Evolutionary conservation across 306 rosid genomes (phyloP).

Genomic region (Coriaria nepalensis): DNA sequence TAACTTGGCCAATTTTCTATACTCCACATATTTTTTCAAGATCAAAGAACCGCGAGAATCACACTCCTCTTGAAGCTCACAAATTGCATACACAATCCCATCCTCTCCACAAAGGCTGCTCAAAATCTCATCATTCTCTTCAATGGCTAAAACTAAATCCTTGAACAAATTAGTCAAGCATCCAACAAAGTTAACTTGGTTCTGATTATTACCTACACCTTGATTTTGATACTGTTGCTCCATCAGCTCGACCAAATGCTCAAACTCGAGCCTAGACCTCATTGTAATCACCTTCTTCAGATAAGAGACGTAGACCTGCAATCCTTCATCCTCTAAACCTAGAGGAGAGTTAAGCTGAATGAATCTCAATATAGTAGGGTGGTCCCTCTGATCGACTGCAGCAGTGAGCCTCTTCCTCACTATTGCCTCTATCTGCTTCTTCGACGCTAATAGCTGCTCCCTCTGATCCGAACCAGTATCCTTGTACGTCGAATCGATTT

Average conservation of each 20-base stretch:
- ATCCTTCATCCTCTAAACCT: slow-evolving; percentile 76
- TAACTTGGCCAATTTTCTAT: slow-evolving; percentile 56
- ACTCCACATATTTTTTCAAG: slow-evolving; percentile 90
- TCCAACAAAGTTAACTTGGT: slow-evolving; percentile 48
- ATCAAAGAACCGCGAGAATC: slow-evolving; percentile 69
- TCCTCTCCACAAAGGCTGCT: slow-evolving; percentile 87
- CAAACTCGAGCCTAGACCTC: slow-evolving; percentile 78
- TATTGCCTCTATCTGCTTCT: slow-evolving; percentile 57
- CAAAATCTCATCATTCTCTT: slow-evolving; percentile 70
- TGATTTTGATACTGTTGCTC: slow-evolving; percentile 28
- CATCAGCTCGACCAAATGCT: slow-evolving; percentile 59
- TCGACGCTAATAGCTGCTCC: slow-evolving; percentile 45
- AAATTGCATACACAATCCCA: slow-evolving; percentile 82
- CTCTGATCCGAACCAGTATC: slow-evolving; percentile 73
- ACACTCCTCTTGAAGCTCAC: slow-evolving; percentile 97
- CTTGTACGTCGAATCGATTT: slow-evolving; percentile 54
- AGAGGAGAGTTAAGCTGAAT: slow-evolving; percentile 53
- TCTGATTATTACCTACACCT: slow-evolving; percentile 16
- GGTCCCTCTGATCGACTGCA: slow-evolving; percentile 80
- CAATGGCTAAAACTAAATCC: slow-evolving; percentile 75
- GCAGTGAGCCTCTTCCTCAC: slow-evolving; percentile 58
- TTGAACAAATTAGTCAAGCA: slow-evolving; percentile 81
- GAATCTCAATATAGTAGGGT: slow-evolving; percentile 43
- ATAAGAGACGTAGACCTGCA: slow-evolving; percentile 79
- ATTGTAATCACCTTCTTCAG: slow-evolving; percentile 83